Base-by-base conservation (phyloP, 495 filamentous ascomycete genomes). In the Diplogelasinospora grovesii region DNA sequence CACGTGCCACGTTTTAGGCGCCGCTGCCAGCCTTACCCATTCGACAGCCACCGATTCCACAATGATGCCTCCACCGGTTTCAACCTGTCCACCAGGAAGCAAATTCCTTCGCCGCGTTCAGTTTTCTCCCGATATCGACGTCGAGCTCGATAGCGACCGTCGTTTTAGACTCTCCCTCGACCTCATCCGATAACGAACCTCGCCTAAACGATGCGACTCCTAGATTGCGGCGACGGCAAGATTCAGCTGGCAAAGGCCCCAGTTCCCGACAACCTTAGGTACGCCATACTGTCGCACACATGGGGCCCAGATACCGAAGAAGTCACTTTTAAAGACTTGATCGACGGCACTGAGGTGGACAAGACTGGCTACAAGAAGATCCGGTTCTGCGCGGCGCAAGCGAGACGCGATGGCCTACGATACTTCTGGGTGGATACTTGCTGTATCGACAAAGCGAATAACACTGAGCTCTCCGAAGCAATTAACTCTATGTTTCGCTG, bases 211-310 rank as follows among this genome's bases (percentile, higher is more conserved):
- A 36, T 36, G 32, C 32, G 32, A 22, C 18, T 36, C 14, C 32
- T 36, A 8, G 4, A 18, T 10, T 19, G 32, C 32, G 18, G 8
- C 8, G 18, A 36, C 32, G 32, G 32, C 32, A 13, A 19, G 6
- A 20, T 36, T 32, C 16, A 14, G 10, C 29, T 32, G 8, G 16
- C 29, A 4, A 36, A 24, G 34, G 34, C 22, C 9, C 24, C 24
- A 9, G 21, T 36, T 16, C 11, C 10, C 13, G n/a, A 13, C 16
- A 31, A 30, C 38, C 38, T 27, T 6, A 14, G 39, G 0, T 66
- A 68, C 33, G 61, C 56, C n/a, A 61, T 66, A 11, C 49, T 68
- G 8, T 66, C 63, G 1, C 64, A 68, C 35, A 59, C 49, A 0
- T 68, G 64, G 64, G 35, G 35, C 24, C 34, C 34, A 22, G 49